phyloP scores from a whole-genome alignment of 148 eudicot genomes.

The Rhododendron mucronatum region DNA sequence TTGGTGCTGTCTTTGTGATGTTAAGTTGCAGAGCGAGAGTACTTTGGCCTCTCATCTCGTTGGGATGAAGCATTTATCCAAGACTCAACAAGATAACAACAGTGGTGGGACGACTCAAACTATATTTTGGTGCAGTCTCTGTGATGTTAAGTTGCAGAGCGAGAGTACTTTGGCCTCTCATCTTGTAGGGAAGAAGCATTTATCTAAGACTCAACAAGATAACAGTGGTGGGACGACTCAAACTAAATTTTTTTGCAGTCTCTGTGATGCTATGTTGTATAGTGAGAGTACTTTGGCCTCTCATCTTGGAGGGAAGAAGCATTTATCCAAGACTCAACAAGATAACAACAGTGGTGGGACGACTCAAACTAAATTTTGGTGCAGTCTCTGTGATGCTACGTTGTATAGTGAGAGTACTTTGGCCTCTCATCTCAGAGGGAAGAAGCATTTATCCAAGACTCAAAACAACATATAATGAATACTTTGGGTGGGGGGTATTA shows the following conservation, averaged over 20 bases:
- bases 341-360: not conserved
- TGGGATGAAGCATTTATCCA: slow-evolving; percentile 3
- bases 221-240: too few species aligned
- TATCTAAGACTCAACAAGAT: slow-evolving; percentile 1
- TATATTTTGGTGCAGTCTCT: not conserved
- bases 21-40: not conserved
- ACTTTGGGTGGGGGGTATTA: not conserved
- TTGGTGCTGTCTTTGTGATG: slow-evolving; percentile 3
- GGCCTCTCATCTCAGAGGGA: slow-evolving; percentile 9
- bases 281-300: too few species aligned
- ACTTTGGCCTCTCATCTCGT: not conserved
- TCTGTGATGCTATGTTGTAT: too few species aligned
- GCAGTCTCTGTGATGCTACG: slow-evolving; percentile 6
- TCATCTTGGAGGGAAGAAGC: too few species aligned
- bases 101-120: not conserved
- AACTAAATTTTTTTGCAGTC: too few species aligned
- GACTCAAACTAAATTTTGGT: not conserved
- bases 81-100: too few species aligned
- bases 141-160: not conserved
- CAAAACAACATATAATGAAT: not conserved
- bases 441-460: slow-evolving; percentile 6
- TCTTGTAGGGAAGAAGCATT: slow-evolving; percentile 10
- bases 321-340: too few species aligned
- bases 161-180: not conserved
- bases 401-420: not conserved